A percentile compares a stretch with the other conserved stretches of the same genome.
Conservation (phyloP, 768 basidiomycete species). For the Lentinula lateritia region DNA sequence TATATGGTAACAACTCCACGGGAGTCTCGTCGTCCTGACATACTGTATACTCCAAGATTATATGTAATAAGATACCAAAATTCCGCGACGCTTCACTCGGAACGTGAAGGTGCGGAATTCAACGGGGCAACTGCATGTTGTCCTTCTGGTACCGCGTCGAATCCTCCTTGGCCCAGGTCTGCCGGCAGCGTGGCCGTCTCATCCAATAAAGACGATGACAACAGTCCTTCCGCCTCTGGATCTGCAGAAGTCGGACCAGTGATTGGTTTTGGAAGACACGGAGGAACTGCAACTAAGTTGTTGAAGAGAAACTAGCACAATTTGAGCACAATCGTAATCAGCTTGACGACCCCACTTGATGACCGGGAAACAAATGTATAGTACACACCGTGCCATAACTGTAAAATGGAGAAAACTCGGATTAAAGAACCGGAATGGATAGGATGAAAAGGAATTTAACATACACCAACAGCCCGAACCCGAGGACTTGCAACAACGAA, state of each 20-base stretch:
- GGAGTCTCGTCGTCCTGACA: background rate
- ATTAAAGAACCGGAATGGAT: background rate
- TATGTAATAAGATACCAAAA: background rate
- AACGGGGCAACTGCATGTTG: background rate
- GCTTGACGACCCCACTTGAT: slow-evolving; percentile 3
- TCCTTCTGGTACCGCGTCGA: slow-evolving; percentile 61
- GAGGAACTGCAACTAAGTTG: slow-evolving; percentile 63
- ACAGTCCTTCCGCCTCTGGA: slow-evolving; percentile 48
- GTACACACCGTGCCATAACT: slow-evolving; percentile 80
- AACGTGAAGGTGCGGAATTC: background rate
- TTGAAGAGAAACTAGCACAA: slow-evolving; percentile 78
- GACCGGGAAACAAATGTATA: slow-evolving; percentile 6
- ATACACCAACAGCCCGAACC: slow-evolving; percentile 88
- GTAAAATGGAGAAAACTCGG: slow-evolving; percentile 5
- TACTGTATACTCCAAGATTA: background rate
- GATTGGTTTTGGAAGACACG: slow-evolving; percentile 51
- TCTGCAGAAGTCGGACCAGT: slow-evolving; percentile 32
- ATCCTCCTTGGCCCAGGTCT: slow-evolving; percentile 79
- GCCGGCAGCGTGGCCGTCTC: slow-evolving; percentile 82
- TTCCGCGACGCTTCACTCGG: background rate
- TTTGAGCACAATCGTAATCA: background rate
- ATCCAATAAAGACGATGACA: slow-evolving; percentile 45
- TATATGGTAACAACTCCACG: slow-evolving; percentile 5
- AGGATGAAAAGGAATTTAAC: slow-evolving; percentile 23
- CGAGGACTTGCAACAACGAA: slow-evolving; percentile 74